These are phyloP conservation scores for Tagetes patula DNA, from an alignment of 129 eudicot species.

Conservation along the genomic window DNA sequence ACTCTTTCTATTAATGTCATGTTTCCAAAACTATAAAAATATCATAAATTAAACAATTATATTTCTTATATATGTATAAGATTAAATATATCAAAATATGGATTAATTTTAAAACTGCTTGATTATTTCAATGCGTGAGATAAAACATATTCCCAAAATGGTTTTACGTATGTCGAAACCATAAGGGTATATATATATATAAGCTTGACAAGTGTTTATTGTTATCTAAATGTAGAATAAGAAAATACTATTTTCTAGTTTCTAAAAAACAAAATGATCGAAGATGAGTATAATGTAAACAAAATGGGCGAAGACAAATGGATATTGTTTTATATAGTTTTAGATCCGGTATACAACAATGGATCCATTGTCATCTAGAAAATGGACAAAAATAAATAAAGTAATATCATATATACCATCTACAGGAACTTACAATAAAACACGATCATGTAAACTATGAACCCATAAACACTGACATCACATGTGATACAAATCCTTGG, in stretches of 20 bases:
- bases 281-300: not conserved
- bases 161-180: not conserved
- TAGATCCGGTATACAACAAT: conserved; percentile 6
- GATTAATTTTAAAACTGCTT: too few relatives aligned
- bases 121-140: too few relatives aligned
- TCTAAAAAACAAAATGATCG: not conserved
- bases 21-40: not conserved
- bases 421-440: not conserved
- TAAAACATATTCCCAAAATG: not conserved
- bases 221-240: not conserved
- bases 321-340: conserved; percentile 3
- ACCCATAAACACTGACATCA: not conserved
- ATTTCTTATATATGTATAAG: not conserved
- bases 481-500: not conserved
- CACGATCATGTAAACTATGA: not conserved
- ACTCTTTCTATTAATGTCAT: not conserved
- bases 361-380: not conserved
- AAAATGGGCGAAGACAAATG: not conserved
- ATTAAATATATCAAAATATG: not conserved
- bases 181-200: not conserved
- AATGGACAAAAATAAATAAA: not conserved
- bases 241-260: not conserved
- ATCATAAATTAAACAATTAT: too few relatives aligned
- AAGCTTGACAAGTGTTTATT: not conserved
- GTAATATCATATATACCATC: not conserved